A percentile compares a stretch with the other conserved stretches of the same genome.
Conservation (phyloP, 169 alveolate genomes). For the Plasmodium berghei region DNA sequence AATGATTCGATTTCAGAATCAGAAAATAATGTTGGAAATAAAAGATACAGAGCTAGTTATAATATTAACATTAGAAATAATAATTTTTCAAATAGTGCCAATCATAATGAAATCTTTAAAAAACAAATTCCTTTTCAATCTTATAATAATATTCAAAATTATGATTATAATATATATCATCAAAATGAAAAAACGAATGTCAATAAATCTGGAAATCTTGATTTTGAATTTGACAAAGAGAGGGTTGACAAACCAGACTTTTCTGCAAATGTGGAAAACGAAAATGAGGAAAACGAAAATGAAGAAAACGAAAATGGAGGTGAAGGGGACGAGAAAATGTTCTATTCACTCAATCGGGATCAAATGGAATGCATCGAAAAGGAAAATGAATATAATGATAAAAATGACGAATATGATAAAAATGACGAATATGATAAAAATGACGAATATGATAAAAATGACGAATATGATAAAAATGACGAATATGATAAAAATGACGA, state of each 20-base stretch:
- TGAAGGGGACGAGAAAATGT: not conserved
- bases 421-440: not conserved
- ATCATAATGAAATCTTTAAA: no score
- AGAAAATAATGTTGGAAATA: not conserved
- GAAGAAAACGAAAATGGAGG: not conserved
- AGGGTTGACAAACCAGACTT: no score
- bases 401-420: not conserved
- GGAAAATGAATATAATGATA: not conserved
- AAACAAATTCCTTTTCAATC: no score
- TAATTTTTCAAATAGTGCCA: not conserved
- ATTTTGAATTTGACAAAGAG: no score
- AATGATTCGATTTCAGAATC: not conserved
- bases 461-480: not conserved
- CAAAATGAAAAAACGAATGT: no score
- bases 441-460: not conserved
- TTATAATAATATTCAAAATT: no score
- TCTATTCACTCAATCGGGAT: not conserved
- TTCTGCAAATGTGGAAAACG: no score
- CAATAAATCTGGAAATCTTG: no score
- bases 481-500: no score
- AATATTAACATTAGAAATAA: constrained; percentile 9
- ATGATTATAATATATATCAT: no score
- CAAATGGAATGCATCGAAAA: not conserved
- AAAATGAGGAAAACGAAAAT: not conserved
- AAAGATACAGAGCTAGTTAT: constrained; percentile 49